phyloP scores from a whole-genome alignment of 306 rosid species.

The Cicer judaicum region DNA sequence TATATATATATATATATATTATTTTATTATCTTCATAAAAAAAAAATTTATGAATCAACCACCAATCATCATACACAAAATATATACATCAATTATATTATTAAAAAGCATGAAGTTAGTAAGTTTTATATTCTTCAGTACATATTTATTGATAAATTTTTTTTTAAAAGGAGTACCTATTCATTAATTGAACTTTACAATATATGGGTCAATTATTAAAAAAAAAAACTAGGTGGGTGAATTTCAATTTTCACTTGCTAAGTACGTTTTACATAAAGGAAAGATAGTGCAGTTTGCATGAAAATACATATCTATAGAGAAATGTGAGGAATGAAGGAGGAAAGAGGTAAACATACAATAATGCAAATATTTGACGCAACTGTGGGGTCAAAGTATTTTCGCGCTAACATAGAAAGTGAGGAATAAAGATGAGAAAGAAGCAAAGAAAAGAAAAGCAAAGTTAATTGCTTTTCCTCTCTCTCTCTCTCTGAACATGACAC shows the following conservation, averaged over 20 bases:
- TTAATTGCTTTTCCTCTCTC: slow-evolving; percentile 9
- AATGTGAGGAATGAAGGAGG: slow-evolving; percentile 34
- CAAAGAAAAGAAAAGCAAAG: slow-evolving; percentile 38
- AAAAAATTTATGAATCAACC: too few relatives aligned
- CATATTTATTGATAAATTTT: too few relatives aligned
- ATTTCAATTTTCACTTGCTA: too few relatives aligned
- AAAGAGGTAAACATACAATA: slow-evolving; percentile 33
- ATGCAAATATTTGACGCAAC: slow-evolving; percentile 46
- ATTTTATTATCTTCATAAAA: too few relatives aligned
- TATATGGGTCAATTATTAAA: not conserved
- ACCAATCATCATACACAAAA: too few relatives aligned
- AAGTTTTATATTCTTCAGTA: too few relatives aligned
- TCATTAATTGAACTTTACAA: too few relatives aligned
- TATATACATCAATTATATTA: too few relatives aligned
- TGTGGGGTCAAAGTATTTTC: slow-evolving; percentile 53
- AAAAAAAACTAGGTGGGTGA: too few relatives aligned
- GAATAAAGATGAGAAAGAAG: slow-evolving; percentile 52
- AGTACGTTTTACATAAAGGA: not conserved
- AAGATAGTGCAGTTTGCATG: slow-evolving; percentile 38
- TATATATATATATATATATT: too few relatives aligned
- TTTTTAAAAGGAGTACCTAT: too few relatives aligned
- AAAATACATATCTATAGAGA: not conserved
- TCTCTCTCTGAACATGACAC: slow-evolving; percentile 25
- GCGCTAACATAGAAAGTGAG: slow-evolving; percentile 49
- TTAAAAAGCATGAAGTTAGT: too few relatives aligned